phyloP scores from a whole-genome alignment of 139 green algal genomes.

The Coelastrella sp. region DNA sequence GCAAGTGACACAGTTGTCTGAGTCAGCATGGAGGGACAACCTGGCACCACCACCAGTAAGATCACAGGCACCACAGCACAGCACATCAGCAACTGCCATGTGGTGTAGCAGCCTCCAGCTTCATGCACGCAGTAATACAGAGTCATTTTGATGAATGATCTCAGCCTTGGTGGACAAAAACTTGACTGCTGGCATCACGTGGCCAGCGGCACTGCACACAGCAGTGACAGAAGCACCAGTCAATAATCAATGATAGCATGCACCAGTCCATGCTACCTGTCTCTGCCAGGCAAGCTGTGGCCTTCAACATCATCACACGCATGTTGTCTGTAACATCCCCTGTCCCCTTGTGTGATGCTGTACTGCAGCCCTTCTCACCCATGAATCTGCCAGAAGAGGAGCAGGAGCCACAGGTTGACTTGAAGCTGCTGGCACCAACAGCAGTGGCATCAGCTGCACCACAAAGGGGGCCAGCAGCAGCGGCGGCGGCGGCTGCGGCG shows the following conservation, averaged over 20 bases:
- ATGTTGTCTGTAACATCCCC: background rate
- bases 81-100: background rate
- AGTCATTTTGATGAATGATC: background rate
- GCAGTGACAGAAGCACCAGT: background rate
- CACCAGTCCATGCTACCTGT: background rate
- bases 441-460: conserved; percentile 1
- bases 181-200: background rate
- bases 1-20: conserved; percentile 4
- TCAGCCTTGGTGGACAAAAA: background rate
- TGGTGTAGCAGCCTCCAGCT: background rate
- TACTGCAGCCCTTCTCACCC: background rate
- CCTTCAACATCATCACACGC: background rate
- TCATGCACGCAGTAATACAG: background rate
- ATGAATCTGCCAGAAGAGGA: conserved; percentile 20
- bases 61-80: background rate
- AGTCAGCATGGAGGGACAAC: background rate
- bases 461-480: background rate
- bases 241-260: background rate
- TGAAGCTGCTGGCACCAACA: conserved; percentile 1
- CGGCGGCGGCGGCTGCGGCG: background rate
- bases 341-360: background rate
- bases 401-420: background rate
- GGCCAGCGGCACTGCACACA: background rate
- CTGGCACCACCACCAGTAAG: conserved; percentile 11
- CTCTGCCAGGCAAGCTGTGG: no score